phyloP scores from a whole-genome alignment of 169 alveolate genomes.

The Eimeria sp. region DNA sequence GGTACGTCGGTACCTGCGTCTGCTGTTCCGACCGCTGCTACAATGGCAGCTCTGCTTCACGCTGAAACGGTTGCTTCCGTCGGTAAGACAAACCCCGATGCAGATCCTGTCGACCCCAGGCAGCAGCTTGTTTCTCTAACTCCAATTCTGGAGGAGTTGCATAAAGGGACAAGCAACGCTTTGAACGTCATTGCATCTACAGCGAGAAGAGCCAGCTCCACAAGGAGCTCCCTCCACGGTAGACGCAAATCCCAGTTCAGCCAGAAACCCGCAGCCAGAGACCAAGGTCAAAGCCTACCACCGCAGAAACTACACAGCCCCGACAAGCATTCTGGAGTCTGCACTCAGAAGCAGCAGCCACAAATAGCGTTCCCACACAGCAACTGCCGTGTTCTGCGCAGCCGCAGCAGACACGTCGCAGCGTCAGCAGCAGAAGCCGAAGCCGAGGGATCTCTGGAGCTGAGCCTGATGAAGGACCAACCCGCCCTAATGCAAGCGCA shows the following conservation, averaged over 20 bases:
- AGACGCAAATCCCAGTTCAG: neutral
- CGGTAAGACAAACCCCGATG: neutral
- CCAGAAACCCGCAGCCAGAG: neutral
- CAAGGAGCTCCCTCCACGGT: neutral
- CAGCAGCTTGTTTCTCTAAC: neutral
- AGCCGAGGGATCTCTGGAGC: slow-evolving; percentile 17
- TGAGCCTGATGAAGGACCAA: neutral
- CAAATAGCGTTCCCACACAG: slow-evolving; percentile 7
- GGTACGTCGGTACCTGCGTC: neutral
- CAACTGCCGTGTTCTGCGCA: slow-evolving; percentile 40
- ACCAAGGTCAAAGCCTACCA: neutral
- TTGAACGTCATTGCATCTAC: slow-evolving; percentile 7
- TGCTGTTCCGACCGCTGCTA: slow-evolving; percentile 1
- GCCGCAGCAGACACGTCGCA: neutral
- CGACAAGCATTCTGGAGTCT: neutral
- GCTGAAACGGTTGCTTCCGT: neutral
- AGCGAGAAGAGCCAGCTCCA: neutral
- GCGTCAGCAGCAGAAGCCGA: neutral
- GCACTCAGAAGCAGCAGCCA: slow-evolving; percentile 2
- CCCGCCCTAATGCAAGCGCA: neutral
- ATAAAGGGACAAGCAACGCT: neutral
- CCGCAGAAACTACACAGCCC: neutral
- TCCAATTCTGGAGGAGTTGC: neutral
- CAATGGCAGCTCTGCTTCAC: slow-evolving; percentile 9
- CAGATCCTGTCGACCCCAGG: neutral